Percentiles rank a stretch among this genome's conserved stretches.
Evolutionary conservation across 768 basidiomycete species (phyloP).

Genomic region (Astraeus odoratus): DNA sequence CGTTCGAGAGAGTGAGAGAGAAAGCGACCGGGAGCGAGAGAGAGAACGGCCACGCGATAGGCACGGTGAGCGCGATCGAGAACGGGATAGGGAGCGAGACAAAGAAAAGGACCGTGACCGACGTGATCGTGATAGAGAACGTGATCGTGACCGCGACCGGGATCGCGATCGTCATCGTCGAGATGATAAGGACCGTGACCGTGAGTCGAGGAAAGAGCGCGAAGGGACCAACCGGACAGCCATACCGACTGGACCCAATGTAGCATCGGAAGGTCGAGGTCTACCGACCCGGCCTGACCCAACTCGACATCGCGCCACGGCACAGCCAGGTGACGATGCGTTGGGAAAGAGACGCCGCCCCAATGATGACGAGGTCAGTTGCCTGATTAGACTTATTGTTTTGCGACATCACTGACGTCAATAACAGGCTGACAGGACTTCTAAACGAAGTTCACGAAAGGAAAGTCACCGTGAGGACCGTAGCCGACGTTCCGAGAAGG

Average conservation of each 20-base stretch:
- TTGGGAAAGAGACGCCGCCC: constrained; percentile 68
- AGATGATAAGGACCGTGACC: constrained; percentile 59
- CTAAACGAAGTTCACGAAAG: constrained; percentile 79
- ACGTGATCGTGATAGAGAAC: constrained; percentile 38
- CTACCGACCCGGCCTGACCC: constrained; percentile 55
- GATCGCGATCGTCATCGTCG: constrained; percentile 45
- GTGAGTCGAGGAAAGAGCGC: constrained; percentile 56
- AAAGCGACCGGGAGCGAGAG: constrained; percentile 42
- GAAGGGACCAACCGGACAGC: constrained; percentile 34
- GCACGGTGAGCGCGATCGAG: constrained; percentile 41
- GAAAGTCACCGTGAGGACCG: constrained; percentile 74
- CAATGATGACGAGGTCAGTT: constrained; percentile 67
- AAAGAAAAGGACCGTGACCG: constrained; percentile 33
- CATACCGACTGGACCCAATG: constrained; percentile 22
- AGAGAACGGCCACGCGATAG: constrained; percentile 41
- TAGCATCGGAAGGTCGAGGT: constrained; percentile 44
- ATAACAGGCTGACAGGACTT: constrained; percentile 58
- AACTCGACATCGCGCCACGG: constrained; percentile 44
- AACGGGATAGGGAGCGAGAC: constrained; percentile 36
- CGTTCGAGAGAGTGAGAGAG: constrained; percentile 27
- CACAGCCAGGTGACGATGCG: constrained; percentile 48
- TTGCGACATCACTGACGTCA: constrained; percentile 6
- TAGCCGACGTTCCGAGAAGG: constrained; percentile 62
- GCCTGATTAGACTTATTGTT: constrained; percentile 1
- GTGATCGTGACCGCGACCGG: constrained; percentile 41